Conservation (phyloP, 345 rosid genomes). For the Luvunga scandens region DNA sequence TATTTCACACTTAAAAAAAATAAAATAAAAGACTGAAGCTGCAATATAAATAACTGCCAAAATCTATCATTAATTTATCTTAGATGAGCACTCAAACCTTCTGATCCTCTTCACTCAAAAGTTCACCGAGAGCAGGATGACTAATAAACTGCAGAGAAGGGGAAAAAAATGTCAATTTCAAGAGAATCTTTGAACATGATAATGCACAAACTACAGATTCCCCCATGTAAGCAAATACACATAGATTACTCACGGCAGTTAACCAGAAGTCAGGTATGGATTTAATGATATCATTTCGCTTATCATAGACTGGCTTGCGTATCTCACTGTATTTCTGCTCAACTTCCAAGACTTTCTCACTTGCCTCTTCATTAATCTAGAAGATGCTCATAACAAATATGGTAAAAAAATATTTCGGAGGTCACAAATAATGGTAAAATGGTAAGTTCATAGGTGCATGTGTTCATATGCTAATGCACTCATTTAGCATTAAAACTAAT, state of each 20-base stretch:
- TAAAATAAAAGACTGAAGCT: background rate
- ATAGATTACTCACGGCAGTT: slow-evolving; percentile 67
- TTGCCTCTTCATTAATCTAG: slow-evolving; percentile 91
- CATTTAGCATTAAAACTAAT: background rate
- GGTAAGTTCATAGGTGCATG: background rate
- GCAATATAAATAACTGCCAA: slow-evolving; percentile 1
- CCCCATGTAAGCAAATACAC: background rate
- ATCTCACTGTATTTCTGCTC: slow-evolving; percentile 85
- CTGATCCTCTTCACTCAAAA: slow-evolving; percentile 85
- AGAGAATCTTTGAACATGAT: background rate
- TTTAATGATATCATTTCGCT: slow-evolving; percentile 68
- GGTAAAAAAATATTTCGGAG: background rate
- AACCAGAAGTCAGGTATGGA: slow-evolving; percentile 91
- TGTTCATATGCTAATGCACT: background rate
- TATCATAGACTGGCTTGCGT: slow-evolving; percentile 84
- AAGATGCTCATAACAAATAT: background rate
- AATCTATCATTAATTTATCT: background rate
- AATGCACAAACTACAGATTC: background rate
- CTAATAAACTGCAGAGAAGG: slow-evolving; percentile 62
- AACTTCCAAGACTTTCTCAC: slow-evolving; percentile 85
- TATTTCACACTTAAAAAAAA: background rate
- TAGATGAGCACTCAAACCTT: slow-evolving; percentile 48
- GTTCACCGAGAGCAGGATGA: slow-evolving; percentile 83
- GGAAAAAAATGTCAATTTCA: background rate
- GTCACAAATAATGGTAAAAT: background rate